Conservation (phyloP, 2,329 filamentous ascomycete genomes). For the Trichoderma sp. region DNA sequence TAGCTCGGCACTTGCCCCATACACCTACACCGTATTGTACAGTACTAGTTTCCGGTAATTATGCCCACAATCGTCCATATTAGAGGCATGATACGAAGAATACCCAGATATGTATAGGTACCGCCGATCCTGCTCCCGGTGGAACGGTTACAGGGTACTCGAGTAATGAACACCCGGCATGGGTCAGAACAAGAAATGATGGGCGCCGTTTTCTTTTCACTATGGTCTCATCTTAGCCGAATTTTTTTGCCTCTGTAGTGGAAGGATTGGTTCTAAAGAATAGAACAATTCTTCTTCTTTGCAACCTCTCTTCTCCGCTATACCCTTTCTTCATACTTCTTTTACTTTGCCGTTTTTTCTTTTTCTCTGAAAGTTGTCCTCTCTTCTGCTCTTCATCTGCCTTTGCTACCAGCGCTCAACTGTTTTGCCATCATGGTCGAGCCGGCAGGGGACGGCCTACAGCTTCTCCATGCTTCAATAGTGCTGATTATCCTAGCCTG, state of each 20-base stretch:
- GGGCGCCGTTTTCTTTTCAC: not conserved
- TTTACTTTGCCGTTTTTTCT: not conserved
- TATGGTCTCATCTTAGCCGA: conserved; percentile 10
- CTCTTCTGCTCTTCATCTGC: not conserved
- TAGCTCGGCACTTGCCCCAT: not conserved
- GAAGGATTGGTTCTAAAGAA: not conserved
- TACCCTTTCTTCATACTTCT: not conserved
- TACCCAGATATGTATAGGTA: not conserved
- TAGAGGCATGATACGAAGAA: not conserved
- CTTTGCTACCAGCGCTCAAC: not conserved
- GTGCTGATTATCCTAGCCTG: not conserved
- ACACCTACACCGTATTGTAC: not conserved
- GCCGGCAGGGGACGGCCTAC: conserved; percentile 3
- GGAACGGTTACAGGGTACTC: not conserved
- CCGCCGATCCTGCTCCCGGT: not conserved
- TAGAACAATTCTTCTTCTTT: not conserved
- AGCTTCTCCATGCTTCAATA: conserved; percentile 9
- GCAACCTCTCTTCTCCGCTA: not conserved
- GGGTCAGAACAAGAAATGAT: conserved; percentile 10
- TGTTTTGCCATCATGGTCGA: conserved; percentile 9
- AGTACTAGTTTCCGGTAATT: not conserved
- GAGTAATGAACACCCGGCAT: conserved; percentile 19
- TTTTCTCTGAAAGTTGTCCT: not conserved
- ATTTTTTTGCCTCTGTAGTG: not conserved
- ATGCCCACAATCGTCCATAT: not conserved